phyloP scores from a whole-genome alignment of 2,329 filamentous ascomycete species.

The Colletotrichum sojae region DNA sequence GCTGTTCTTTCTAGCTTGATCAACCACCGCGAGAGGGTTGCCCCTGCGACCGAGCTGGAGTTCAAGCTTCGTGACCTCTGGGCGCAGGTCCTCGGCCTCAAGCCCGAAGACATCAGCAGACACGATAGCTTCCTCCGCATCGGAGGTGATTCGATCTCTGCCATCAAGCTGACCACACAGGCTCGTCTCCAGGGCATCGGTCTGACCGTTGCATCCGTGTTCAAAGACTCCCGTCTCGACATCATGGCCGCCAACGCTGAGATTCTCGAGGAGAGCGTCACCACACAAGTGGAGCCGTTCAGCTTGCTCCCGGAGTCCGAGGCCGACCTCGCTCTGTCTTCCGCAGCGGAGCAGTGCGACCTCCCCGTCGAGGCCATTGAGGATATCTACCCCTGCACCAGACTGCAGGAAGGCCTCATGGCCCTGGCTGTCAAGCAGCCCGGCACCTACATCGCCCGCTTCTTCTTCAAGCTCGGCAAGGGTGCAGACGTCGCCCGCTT shows the following conservation, averaged over 20 bases:
- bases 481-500: slow-evolving; percentile 44
- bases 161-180: slow-evolving; percentile 42
- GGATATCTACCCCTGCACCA: slow-evolving; percentile 33
- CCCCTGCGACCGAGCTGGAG: slow-evolving; percentile 29
- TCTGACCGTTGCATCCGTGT: slow-evolving; percentile 36
- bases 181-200: slow-evolving; percentile 31
- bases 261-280: slow-evolving; percentile 14
- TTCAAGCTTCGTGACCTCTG: slow-evolving; percentile 39
- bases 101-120: slow-evolving; percentile 31
- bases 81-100: slow-evolving; percentile 36
- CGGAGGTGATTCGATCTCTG: slow-evolving; percentile 44
- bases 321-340: neutral
- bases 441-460: slow-evolving; percentile 54
- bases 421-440: slow-evolving; percentile 51
- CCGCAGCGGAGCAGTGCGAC: slow-evolving; percentile 10
- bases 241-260: slow-evolving; percentile 20
- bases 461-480: slow-evolving; percentile 43
- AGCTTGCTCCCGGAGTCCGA: neutral
- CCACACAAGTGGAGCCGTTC: neutral
- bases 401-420: slow-evolving; percentile 50
- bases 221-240: slow-evolving; percentile 31
- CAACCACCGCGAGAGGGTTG: neutral
- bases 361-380: slow-evolving; percentile 17
- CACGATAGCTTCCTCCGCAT: slow-evolving; percentile 43
- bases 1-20: neutral